Percentiles rank a stretch among this genome's conserved stretches.
phyloP scores from a whole-genome alignment of 2,329 filamentous ascomycete genomes.

The Aureobasidium uvarum region DNA sequence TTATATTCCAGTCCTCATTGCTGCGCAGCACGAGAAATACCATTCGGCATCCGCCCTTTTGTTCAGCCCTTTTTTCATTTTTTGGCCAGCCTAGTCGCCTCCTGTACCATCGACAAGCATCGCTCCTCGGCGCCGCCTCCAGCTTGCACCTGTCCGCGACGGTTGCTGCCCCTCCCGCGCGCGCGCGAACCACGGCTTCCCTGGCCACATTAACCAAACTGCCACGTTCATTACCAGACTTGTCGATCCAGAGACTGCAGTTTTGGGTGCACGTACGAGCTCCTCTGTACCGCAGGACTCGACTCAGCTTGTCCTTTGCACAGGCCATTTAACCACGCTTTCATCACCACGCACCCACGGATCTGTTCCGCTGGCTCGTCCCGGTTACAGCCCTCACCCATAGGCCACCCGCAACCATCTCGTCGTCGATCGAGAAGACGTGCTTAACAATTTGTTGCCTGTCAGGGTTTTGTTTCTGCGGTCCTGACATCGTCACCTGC shows the following conservation, averaged over 20 bases:
- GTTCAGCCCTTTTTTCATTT: conserved; percentile 18
- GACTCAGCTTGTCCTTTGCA: conserved; percentile 25
- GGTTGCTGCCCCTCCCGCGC: conserved; percentile 16
- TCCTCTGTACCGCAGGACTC: conserved; percentile 6
- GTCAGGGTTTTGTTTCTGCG: conserved; percentile 18
- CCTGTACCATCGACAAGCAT: conserved; percentile 3
- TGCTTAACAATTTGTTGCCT: conserved; percentile 12
- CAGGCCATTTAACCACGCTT: conserved; percentile 23
- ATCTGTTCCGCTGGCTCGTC: conserved; percentile 26
- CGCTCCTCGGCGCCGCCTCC: conserved; percentile 14
- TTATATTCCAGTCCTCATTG: conserved; percentile 21
- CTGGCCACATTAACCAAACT: neutral
- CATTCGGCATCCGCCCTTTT: conserved; percentile 17
- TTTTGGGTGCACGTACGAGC: conserved; percentile 6
- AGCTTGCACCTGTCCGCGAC: conserved; percentile 12
- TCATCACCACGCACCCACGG: conserved; percentile 14
- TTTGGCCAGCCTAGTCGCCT: conserved; percentile 3
- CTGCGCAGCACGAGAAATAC: conserved; percentile 22
- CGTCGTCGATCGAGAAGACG: conserved; percentile 15
- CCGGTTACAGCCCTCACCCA: conserved; percentile 21
- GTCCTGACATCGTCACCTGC: conserved; percentile 17
- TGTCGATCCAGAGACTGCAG: neutral
- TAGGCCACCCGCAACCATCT: conserved; percentile 25
- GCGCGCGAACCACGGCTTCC: conserved; percentile 9
- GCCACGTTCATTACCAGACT: neutral